These are phyloP conservation scores for Alternaria metachromatica DNA, from an alignment of 2,329 filamentous ascomycete genomes.

Conservation along the genomic window DNA sequence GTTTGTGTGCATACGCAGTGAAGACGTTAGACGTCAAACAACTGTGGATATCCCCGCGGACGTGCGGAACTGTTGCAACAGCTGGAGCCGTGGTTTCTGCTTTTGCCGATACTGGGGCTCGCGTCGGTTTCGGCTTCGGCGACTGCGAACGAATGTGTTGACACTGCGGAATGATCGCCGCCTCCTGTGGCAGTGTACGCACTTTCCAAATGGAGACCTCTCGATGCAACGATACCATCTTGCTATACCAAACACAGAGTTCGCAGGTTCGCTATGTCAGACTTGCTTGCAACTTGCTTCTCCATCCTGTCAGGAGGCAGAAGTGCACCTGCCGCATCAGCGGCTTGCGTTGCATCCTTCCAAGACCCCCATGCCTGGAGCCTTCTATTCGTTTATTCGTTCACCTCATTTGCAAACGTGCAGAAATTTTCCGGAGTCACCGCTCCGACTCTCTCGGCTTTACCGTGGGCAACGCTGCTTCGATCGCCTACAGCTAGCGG, in stretches of 20 bases:
- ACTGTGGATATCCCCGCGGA: background rate
- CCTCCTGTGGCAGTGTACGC: background rate
- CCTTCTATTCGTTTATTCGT: background rate
- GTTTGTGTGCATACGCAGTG: slow-evolving; percentile 6
- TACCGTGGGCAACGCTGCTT: background rate
- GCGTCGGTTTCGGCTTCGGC: background rate
- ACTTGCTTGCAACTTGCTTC: background rate
- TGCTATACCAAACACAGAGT: background rate
- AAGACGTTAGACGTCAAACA: slow-evolving; percentile 11
- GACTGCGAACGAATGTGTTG: background rate
- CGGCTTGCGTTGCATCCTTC: background rate
- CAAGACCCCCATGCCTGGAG: background rate
- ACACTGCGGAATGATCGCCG: background rate
- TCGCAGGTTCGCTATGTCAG: background rate
- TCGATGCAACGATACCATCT: background rate
- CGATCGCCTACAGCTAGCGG: slow-evolving; percentile 1
- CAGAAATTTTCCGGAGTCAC: background rate
- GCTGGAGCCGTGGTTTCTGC: slow-evolving; percentile 2
- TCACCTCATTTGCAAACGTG: background rate
- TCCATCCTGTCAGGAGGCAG: background rate
- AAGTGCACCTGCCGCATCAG: background rate
- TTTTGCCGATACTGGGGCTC: background rate
- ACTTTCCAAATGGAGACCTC: background rate
- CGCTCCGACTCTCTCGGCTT: background rate
- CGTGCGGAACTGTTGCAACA: slow-evolving; percentile 6